Percentiles rank a stretch among this genome's conserved stretches.
phyloP scores from a whole-genome alignment of 306 rosid species.

The Fagus sylvatica region DNA sequence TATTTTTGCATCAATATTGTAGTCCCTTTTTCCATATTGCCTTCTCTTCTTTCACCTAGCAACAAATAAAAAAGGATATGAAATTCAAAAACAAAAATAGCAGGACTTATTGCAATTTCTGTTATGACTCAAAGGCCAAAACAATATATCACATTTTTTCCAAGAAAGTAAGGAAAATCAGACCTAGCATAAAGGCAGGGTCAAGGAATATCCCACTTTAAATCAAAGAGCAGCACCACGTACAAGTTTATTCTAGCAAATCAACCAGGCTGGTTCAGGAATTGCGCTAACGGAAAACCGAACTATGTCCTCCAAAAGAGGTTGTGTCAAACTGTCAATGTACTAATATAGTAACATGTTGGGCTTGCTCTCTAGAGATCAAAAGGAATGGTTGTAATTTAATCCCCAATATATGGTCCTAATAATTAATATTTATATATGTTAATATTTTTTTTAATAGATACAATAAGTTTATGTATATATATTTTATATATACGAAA shows the following conservation, averaged over 20 bases:
- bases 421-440: not conserved
- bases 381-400: not conserved
- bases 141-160: not conserved
- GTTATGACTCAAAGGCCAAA: too few species aligned
- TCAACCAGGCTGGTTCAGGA: not conserved
- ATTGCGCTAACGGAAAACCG: slow-evolving; percentile 2
- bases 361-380: not conserved
- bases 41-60: not conserved
- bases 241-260: not conserved
- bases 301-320: slow-evolving; percentile 3
- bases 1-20: slow-evolving; percentile 48
- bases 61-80: not conserved
- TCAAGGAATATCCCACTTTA: not conserved
- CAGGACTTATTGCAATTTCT: not conserved
- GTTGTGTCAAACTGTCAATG: slow-evolving; percentile 8
- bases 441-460: too few species aligned
- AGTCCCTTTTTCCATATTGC: slow-evolving; percentile 23
- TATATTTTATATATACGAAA: too few species aligned
- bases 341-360: not conserved
- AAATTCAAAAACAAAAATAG: not conserved
- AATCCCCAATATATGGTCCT: not conserved
- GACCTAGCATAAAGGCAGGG: slow-evolving; percentile 29
- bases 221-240: not conserved
- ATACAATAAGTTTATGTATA: too few species aligned
- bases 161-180: not conserved